Conservation (phyloP, 2,329 filamentous ascomycete genomes). For the Colletotrichum liaoningense region DNA sequence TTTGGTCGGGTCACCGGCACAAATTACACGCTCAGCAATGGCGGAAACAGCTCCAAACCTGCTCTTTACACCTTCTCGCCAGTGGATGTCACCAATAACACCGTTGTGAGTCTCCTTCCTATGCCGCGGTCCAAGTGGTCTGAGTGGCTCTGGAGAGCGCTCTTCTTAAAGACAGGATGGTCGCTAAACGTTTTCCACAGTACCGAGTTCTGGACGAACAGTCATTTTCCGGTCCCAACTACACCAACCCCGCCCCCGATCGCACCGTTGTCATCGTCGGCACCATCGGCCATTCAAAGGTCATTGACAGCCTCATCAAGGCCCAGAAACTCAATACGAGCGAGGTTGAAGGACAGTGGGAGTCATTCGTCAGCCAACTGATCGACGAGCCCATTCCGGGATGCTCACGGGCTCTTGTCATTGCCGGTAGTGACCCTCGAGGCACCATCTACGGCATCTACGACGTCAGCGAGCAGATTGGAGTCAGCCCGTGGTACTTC, state of each 20-base stretch:
- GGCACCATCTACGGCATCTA: slow-evolving; percentile 79
- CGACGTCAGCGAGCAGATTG: slow-evolving; percentile 78
- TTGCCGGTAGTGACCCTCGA: slow-evolving; percentile 73
- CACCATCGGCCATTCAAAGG: slow-evolving; percentile 72
- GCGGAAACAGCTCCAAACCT: slow-evolving; percentile 47
- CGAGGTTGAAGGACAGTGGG: slow-evolving; percentile 73
- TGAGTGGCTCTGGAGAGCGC: background rate
- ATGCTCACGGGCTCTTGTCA: slow-evolving; percentile 69
- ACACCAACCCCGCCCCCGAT: slow-evolving; percentile 51
- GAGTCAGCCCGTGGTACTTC: slow-evolving; percentile 78
- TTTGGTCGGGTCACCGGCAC: slow-evolving; percentile 77
- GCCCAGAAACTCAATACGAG: slow-evolving; percentile 68
- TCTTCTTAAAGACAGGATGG: background rate
- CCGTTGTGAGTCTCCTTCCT: slow-evolving; percentile 48
- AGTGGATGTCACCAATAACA: slow-evolving; percentile 59
- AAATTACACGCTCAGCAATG: slow-evolving; percentile 70
- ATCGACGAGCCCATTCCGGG: slow-evolving; percentile 68
- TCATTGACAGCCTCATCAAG: slow-evolving; percentile 69
- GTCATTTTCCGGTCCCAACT: slow-evolving; percentile 58
- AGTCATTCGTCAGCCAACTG: slow-evolving; percentile 72
- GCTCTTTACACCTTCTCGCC: slow-evolving; percentile 56
- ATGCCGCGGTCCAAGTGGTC: background rate
- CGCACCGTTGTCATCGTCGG: slow-evolving; percentile 74
- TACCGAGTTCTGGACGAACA: slow-evolving; percentile 55
- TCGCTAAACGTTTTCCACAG: slow-evolving; percentile 40